Evolutionary conservation across 305 asterid species (phyloP).

Genomic region (Salvia sclarea): DNA sequence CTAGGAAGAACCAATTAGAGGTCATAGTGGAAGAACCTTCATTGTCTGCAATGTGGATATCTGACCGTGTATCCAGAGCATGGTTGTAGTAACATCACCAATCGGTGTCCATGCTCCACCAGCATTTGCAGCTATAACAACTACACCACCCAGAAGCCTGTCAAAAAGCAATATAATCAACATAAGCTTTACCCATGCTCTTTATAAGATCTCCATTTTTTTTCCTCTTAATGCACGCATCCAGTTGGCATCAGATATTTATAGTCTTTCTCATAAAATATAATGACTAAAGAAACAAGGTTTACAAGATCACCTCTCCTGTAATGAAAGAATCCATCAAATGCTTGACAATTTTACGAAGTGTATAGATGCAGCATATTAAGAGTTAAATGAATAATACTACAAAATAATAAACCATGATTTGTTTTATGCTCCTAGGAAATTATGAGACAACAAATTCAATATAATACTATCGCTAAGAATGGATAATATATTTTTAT

Average conservation of each 20-base stretch:
- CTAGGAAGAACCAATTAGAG: conserved; percentile 1
- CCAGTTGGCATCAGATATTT: background rate
- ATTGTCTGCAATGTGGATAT: conserved; percentile 87
- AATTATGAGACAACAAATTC: background rate
- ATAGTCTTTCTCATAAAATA: background rate
- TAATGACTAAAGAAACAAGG: background rate
- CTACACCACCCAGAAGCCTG: conserved; percentile 96
- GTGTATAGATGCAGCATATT: background rate
- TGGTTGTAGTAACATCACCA: conserved; percentile 97
- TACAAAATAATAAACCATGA: conserved; percentile 8
- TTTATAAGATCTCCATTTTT: background rate
- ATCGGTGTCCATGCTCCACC: conserved; percentile 99
- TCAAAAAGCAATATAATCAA: conserved; percentile 22
- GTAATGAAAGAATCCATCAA: background rate
- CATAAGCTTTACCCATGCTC: conserved; percentile 3
- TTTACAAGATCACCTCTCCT: background rate
- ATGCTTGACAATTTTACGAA: background rate
- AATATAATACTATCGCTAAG: background rate
- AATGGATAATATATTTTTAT: background rate
- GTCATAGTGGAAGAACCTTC: conserved; percentile 60
- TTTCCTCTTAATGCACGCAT: background rate
- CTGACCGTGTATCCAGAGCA: conserved; percentile 99
- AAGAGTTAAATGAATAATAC: background rate
- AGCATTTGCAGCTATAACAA: conserved; percentile 98
- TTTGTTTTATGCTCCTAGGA: background rate